phyloP scores from a whole-genome alignment of 2,329 filamentous ascomycete species.

The Lanzia echinophila region DNA sequence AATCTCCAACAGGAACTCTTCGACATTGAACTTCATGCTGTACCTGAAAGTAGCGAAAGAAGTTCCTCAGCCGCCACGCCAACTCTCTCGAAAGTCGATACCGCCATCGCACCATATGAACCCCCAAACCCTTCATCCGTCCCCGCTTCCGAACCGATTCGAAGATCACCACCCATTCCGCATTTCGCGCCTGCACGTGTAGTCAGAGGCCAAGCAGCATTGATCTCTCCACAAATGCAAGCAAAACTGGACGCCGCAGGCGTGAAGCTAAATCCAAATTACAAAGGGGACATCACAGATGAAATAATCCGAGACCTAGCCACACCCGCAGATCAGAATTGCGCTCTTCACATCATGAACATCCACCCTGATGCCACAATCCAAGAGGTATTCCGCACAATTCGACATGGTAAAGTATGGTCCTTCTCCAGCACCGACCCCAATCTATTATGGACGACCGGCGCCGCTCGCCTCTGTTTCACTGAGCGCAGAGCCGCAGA shows the following conservation, averaged over 20 bases:
- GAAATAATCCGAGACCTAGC: not conserved
- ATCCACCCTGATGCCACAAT: not conserved
- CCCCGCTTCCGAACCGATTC: no score
- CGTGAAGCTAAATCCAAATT: not conserved
- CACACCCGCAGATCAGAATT: not conserved
- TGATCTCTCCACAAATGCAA: not conserved
- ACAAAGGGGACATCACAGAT: conserved; percentile 1
- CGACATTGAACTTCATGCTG: no score
- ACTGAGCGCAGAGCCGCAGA: conserved; percentile 1
- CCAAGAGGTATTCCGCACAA: not conserved
- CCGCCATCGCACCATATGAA: no score
- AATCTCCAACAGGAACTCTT: no score
- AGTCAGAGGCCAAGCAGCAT: not conserved
- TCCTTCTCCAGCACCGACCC: not conserved
- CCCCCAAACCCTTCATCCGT: no score
- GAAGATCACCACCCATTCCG: no score
- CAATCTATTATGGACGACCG: not conserved
- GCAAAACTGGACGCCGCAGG: not conserved
- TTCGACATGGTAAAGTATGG: conserved; percentile 1
- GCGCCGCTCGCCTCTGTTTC: conserved; percentile 2
- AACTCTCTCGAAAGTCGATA: no score
- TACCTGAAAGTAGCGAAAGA: no score
- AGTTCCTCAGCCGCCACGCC: no score
- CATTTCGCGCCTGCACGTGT: not conserved
- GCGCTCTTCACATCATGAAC: not conserved